Percentiles rank a stretch among this genome's conserved stretches.
Evolutionary conservation across 768 basidiomycete species (phyloP).

Genomic region (Pulveroboletus sp.): DNA sequence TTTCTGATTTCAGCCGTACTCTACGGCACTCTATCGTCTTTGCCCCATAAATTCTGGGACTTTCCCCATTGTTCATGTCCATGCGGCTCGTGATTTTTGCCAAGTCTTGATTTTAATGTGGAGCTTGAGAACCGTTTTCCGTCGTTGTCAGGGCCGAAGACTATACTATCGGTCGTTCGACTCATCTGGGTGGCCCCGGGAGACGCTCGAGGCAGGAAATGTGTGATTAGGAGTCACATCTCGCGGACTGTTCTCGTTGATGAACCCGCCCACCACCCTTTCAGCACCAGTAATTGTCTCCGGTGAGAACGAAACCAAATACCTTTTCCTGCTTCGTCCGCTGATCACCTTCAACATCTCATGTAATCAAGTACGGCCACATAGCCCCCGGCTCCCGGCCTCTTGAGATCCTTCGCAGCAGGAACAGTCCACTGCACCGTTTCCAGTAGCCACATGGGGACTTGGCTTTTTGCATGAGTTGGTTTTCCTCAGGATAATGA

Average conservation of each 20-base stretch:
- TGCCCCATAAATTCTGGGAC: background rate
- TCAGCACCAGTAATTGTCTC: background rate
- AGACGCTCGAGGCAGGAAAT: background rate
- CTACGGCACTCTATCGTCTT: background rate
- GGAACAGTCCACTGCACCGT: constrained; percentile 2
- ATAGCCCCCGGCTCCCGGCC: constrained; percentile 2
- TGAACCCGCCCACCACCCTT: background rate
- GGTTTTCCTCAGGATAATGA: constrained; percentile 3
- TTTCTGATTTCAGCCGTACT: background rate
- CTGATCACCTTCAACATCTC: constrained; percentile 1
- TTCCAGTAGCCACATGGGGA: constrained; percentile 4
- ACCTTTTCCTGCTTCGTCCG: background rate
- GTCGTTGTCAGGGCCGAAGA: constrained; percentile 6
- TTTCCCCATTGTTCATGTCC: constrained; percentile 9
- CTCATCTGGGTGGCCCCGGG: background rate
- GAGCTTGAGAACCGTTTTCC: constrained; percentile 2
- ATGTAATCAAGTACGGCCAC: background rate
- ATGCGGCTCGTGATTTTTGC: background rate
- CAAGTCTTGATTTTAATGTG: constrained; percentile 3
- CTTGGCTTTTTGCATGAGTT: constrained; percentile 11
- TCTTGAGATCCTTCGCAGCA: constrained; percentile 8
- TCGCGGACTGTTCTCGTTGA: constrained; percentile 12
- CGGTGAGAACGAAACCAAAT: background rate
- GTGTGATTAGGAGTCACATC: background rate
- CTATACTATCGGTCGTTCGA: constrained; percentile 2